Base-by-base conservation (phyloP, 176 grass and related monocot genomes). In the Echinochloa phyllopogon region DNA sequence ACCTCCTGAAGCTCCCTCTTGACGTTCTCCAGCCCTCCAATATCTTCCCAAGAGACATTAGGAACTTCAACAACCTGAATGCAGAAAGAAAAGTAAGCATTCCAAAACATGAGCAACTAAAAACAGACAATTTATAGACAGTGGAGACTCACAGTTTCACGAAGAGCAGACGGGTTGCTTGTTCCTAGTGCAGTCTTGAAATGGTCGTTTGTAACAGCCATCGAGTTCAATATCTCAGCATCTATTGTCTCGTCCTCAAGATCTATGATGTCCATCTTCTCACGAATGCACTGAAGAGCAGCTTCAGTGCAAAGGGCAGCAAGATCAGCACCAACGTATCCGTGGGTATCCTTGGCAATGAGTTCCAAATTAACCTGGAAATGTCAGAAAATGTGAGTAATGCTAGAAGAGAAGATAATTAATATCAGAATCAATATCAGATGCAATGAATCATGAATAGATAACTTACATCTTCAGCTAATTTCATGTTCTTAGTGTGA, bases 211-310 rank as follows among this genome's bases (percentile, higher is more conserved):
- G 81, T 92, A 66, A 97, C 95, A 76, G 90, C 90, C 95, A 97
- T 94, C 0, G 95, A 94, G 48, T 97, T 97, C 6, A 97, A 76
- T 79, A 97, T 94, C 85, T 97, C 94, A 27, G 94, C 94, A 88
- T 97, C 94, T 40, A 97, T 97, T 14, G 91, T 89, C 60, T 97
- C 94, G n/a, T 97, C 94, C 76, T 97, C 94, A 21, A 94, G 86
- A 83, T 97, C 91, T 21, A 97, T 97, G 11, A 97, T 92, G 40
- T 94, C 94, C 94, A 97, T 97, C 74, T 97, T 97, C 85, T 97
- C 94, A 64, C 91, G 89, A 39, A 94, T 97, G 65, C 91, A 97
- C 50, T 97, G 94, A 53, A 97, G 94, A 29, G 94, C 94, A 60
- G 94, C 89, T 76, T 97, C 94, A 57, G 94, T 97, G 82, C 91